These are phyloP conservation scores for Hyaloraphidium curvatum DNA, from an alignment of 192 early-diverging fungal genomes.

Conservation along the genomic window DNA sequence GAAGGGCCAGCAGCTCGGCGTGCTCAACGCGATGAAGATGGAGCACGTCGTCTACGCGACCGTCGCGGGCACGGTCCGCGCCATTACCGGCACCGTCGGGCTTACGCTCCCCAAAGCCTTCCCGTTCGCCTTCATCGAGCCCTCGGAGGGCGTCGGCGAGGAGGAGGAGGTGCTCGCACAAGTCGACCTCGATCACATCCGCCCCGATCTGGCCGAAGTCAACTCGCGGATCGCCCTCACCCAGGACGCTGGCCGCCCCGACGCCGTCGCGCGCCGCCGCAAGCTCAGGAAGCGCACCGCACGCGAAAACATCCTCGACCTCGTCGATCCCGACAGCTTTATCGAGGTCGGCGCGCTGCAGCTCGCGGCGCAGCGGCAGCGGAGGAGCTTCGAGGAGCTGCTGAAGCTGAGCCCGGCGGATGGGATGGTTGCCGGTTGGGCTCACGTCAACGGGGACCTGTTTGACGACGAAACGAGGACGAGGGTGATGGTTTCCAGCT, in stretches of 20 bases:
- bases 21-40: constrained; percentile 4
- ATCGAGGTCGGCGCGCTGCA: constrained; percentile 12
- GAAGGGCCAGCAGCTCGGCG: neutral
- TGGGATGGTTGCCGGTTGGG: constrained; percentile 7
- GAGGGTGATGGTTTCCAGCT: constrained; percentile 1
- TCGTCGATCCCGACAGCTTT: constrained; percentile 6
- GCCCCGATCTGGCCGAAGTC: neutral
- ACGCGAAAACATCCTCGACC: neutral
- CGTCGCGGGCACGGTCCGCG: neutral
- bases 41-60: neutral
- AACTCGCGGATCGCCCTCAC: neutral
- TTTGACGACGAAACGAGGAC: neutral
- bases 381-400: constrained; percentile 10
- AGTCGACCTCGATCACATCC: constrained; percentile 1
- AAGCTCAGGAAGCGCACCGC: neutral
- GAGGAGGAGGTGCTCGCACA: no score
- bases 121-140: neutral
- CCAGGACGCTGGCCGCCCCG: neutral
- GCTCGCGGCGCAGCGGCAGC: constrained; percentile 6
- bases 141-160: neutral
- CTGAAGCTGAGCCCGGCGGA: neutral
- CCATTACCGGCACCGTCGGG: no score
- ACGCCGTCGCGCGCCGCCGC: neutral
- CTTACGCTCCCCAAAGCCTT: neutral
- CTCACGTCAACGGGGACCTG: neutral